Evolutionary conservation across 192 early-diverging fungal species (phyloP).

Genomic region (Phycomyces blakesleeanus): DNA sequence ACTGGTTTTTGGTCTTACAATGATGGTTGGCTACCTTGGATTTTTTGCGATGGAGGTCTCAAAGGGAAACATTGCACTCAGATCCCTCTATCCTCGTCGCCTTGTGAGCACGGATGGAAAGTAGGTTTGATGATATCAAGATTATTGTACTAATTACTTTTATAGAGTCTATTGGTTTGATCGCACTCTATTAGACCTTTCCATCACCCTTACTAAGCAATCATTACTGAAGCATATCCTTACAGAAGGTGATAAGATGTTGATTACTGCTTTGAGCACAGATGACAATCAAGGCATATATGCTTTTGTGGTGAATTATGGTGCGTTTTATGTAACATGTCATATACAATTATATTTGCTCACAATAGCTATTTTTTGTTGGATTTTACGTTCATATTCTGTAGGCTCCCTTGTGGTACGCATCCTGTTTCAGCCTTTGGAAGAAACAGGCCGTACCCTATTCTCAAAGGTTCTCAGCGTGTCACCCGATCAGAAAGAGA

Average conservation of each 20-base stretch:
- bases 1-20: conserved; percentile 61
- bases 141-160: background rate
- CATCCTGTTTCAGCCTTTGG: conserved; percentile 90
- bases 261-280: conserved; percentile 62
- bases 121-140: conserved; percentile 11
- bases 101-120: conserved; percentile 31
- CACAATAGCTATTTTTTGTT: background rate
- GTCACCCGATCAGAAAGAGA: conserved; percentile 4
- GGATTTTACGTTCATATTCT: background rate
- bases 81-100: conserved; percentile 34
- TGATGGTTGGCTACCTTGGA: conserved; percentile 56
- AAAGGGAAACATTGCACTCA: conserved; percentile 24
- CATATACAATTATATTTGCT: background rate
- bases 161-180: conserved; percentile 56
- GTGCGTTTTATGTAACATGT: conserved; percentile 29
- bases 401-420: conserved; percentile 83
- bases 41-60: conserved; percentile 32
- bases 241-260: conserved; percentile 95
- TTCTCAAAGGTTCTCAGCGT: conserved; percentile 67
- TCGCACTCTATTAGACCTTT: conserved; percentile 56
- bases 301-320: conserved; percentile 86
- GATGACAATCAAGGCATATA: conserved; percentile 69
- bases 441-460: conserved; percentile 83
- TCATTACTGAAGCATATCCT: conserved; percentile 90
- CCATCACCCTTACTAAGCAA: conserved; percentile 76